A percentile compares a stretch with the other conserved stretches of the same genome.
Evolutionary conservation across 305 asterid genomes (phyloP).

Genomic region (Solanum hybrid): DNA sequence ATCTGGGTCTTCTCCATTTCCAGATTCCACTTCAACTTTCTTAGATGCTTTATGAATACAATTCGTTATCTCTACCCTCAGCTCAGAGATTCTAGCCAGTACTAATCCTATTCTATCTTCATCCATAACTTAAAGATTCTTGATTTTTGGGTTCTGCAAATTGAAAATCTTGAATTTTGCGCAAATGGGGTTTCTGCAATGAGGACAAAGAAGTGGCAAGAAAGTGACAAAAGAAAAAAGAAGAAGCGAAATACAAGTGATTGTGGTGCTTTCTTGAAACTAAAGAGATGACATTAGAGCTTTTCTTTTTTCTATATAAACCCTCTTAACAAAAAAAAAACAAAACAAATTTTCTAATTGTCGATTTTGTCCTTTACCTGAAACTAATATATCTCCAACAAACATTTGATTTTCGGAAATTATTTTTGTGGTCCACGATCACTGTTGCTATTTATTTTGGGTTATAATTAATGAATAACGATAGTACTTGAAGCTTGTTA

Average conservation of each 20-base stretch:
- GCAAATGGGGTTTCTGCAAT: background rate
- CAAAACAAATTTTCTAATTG: background rate
- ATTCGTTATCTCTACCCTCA: slow-evolving; percentile 57
- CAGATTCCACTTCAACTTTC: slow-evolving; percentile 14
- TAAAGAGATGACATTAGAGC: background rate
- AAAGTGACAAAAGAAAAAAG: slow-evolving; percentile 10
- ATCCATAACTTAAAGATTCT: slow-evolving; percentile 28
- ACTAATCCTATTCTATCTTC: slow-evolving; percentile 71
- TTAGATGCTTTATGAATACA: slow-evolving; percentile 40
- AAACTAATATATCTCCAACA: background rate
- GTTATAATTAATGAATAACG: background rate
- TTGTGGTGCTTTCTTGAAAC: slow-evolving; percentile 10
- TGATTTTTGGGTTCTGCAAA: background rate
- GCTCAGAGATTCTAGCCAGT: slow-evolving; percentile 60
- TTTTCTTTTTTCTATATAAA: background rate
- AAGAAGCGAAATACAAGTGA: background rate
- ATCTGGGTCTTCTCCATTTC: slow-evolving; percentile 19
- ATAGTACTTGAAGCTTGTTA: too few species aligned
- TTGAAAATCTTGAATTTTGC: background rate
- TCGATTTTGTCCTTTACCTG: background rate
- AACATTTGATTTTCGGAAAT: background rate
- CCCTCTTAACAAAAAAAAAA: background rate
- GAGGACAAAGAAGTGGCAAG: background rate
- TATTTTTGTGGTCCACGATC: background rate
- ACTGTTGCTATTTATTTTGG: background rate